Evolutionary conservation across 2,329 filamentous ascomycete species (phyloP).

Genomic region (Alternaria novae-zelandiae): DNA sequence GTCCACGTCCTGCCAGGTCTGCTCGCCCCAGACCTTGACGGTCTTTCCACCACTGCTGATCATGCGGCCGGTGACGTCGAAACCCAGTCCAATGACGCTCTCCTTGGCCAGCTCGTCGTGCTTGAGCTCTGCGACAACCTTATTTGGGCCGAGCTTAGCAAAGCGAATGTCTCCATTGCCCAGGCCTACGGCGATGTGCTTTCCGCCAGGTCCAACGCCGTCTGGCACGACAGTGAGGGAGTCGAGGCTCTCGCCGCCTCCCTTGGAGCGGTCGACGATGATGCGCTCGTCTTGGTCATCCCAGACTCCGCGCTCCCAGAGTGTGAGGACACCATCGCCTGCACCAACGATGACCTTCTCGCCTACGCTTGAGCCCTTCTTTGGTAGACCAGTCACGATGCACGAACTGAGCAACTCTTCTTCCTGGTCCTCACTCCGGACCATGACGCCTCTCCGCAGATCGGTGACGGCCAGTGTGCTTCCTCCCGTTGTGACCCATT

Average conservation of each 20-base stretch:
- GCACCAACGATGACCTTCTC: constrained; percentile 79
- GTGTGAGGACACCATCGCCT: constrained; percentile 79
- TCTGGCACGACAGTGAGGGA: constrained; percentile 75
- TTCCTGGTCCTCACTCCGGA: constrained; percentile 92
- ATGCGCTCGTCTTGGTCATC: constrained; percentile 93
- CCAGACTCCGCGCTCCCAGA: constrained; percentile 96
- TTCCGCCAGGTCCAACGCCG: constrained; percentile 69
- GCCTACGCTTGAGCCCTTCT: constrained; percentile 72
- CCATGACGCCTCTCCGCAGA: constrained; percentile 81
- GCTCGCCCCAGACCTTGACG: constrained; percentile 89
- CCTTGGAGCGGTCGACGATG: constrained; percentile 68
- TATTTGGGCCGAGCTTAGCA: constrained; percentile 75
- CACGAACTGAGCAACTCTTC: constrained; percentile 86
- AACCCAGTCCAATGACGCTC: constrained; percentile 79
- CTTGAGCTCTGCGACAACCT: constrained; percentile 69
- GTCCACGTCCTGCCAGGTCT: constrained; percentile 59
- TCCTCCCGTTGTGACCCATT: constrained; percentile 93
- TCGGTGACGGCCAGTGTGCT: constrained; percentile 92
- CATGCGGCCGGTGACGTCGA: constrained; percentile 84
- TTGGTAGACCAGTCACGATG: constrained; percentile 78
- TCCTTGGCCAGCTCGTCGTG: constrained; percentile 80
- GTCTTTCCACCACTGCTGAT: constrained; percentile 86
- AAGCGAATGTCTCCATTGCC: constrained; percentile 82
- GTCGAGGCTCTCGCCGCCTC: constrained; percentile 80
- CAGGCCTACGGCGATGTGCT: constrained; percentile 78